These are phyloP conservation scores for Sistotremastrum niveocremeum DNA, from an alignment of 768 basidiomycete species.

Conservation along the genomic window DNA sequence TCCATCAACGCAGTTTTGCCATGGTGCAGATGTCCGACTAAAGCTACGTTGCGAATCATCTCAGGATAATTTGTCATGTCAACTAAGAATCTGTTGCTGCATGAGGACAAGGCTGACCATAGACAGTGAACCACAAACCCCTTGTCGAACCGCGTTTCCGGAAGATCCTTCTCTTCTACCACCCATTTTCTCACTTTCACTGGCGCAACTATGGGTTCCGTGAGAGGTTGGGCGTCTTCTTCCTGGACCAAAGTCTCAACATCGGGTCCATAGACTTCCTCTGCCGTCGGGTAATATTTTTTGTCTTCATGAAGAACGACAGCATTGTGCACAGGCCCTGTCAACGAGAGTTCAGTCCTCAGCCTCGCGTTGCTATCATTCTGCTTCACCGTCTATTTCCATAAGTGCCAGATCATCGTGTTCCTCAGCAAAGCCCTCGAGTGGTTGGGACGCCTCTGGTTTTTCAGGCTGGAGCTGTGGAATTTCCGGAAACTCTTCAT, in stretches of 20 bases:
- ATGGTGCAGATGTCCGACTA: slow-evolving; percentile 95
- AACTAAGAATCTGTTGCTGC: slow-evolving; percentile 59
- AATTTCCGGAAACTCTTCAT: slow-evolving; percentile 38
- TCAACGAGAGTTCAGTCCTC: background rate
- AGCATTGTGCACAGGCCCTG: slow-evolving; percentile 69
- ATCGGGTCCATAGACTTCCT: slow-evolving; percentile 82
- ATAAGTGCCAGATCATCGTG: slow-evolving; percentile 47
- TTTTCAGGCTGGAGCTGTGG: slow-evolving; percentile 33
- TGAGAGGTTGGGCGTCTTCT: slow-evolving; percentile 90
- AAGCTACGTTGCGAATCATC: slow-evolving; percentile 91
- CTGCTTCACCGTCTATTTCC: slow-evolving; percentile 63
- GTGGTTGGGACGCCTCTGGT: slow-evolving; percentile 32
- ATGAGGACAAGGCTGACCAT: background rate
- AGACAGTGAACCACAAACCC: slow-evolving; percentile 39
- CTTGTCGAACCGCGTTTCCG: slow-evolving; percentile 95
- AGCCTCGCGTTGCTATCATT: background rate
- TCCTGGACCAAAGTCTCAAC: slow-evolving; percentile 97
- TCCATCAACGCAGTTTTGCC: slow-evolving; percentile 96
- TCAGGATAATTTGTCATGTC: slow-evolving; percentile 86
- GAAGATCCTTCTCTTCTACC: slow-evolving; percentile 90
- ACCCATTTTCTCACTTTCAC: slow-evolving; percentile 91
- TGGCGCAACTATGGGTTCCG: slow-evolving; percentile 91
- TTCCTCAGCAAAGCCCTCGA: slow-evolving; percentile 81
- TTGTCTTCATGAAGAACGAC: slow-evolving; percentile 94
- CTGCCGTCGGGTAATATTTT: slow-evolving; percentile 90